Evolutionary conservation across 805 yeast species (phyloP).

Genomic region (Monosporozyma aquatica): DNA sequence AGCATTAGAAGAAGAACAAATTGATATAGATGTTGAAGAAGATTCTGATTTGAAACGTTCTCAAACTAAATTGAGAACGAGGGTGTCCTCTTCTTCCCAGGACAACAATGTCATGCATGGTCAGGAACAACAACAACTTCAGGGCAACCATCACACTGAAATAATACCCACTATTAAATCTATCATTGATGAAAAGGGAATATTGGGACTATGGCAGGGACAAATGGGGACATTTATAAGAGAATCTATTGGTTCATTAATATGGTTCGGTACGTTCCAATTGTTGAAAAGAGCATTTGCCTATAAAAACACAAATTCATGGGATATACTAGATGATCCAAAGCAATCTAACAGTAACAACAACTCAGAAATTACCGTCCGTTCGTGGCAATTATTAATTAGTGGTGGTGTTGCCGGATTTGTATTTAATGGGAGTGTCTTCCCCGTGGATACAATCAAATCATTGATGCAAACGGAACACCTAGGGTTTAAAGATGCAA

Average conservation of each 20-base stretch:
- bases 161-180: constrained; percentile 33
- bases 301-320: constrained; percentile 9
- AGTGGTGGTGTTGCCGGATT: constrained; percentile 89
- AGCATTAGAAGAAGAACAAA: not conserved
- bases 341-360: constrained; percentile 15
- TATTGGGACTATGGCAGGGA: constrained; percentile 79
- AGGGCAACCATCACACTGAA: constrained; percentile 18
- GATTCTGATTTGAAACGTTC: not conserved
- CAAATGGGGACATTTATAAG: constrained; percentile 72
- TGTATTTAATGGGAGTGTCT: constrained; percentile 67
- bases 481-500: constrained; percentile 35
- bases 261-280: constrained; percentile 92
- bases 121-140: too few relatives aligned
- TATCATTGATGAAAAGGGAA: constrained; percentile 47
- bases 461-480: constrained; percentile 59
- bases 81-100: too few relatives aligned
- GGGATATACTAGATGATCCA: constrained; percentile 4
- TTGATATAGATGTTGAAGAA: not conserved
- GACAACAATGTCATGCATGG: too few relatives aligned
- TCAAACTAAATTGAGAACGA: not conserved
- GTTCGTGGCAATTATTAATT: constrained; percentile 46
- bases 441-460: constrained; percentile 87
- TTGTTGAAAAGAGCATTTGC: constrained; percentile 30
- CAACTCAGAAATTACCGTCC: constrained; percentile 18
- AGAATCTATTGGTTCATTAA: constrained; percentile 83